Conservation (phyloP, 352 stramenopile genomes). For the Phytopythium kandeliae region DNA sequence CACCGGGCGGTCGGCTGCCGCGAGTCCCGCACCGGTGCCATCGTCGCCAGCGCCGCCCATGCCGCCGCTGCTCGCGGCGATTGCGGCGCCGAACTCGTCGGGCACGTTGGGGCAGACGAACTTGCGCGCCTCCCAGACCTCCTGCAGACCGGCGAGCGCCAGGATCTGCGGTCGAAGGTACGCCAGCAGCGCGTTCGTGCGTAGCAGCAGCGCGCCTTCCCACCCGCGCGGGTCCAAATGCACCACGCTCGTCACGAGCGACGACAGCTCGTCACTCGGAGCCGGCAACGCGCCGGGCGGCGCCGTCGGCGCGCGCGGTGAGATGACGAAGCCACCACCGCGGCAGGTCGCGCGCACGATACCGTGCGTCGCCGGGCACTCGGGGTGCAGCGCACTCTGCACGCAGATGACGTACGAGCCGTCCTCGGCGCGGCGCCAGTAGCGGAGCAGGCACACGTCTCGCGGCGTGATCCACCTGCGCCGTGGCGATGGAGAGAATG, state of each 20-base stretch:
- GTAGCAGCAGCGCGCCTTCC: constrained; percentile 57
- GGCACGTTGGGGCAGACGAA: constrained; percentile 67
- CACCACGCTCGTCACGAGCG: constrained; percentile 66
- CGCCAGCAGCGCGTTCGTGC: constrained; percentile 44
- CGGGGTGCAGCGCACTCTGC: constrained; percentile 66
- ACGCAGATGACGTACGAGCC: constrained; percentile 75
- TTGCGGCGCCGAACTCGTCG: constrained; percentile 44
- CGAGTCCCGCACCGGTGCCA: constrained; percentile 10
- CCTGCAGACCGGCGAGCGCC: constrained; percentile 45
- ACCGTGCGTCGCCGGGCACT: constrained; percentile 59
- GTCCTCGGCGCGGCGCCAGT: constrained; percentile 66
- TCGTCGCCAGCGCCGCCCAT: constrained; percentile 11
- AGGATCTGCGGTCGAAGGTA: constrained; percentile 60
- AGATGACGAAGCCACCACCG: constrained; percentile 58
- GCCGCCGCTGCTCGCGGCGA: constrained; percentile 22
- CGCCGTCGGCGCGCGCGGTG: constrained; percentile 25
- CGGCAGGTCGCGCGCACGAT: constrained; percentile 57
- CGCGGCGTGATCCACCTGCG: constrained; percentile 59
- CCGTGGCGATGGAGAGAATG: background rate
- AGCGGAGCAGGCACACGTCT: constrained; percentile 63
- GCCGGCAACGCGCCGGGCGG: constrained; percentile 10
- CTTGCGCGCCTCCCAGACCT: constrained; percentile 73
- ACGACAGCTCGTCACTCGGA: constrained; percentile 41
- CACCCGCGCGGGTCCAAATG: constrained; percentile 63
- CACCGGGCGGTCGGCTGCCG: background rate